Percentiles rank a stretch among this genome's conserved stretches.
Conservation (phyloP, 2,329 filamentous ascomycete species). For the Pyrenophora tritici-repentis region DNA sequence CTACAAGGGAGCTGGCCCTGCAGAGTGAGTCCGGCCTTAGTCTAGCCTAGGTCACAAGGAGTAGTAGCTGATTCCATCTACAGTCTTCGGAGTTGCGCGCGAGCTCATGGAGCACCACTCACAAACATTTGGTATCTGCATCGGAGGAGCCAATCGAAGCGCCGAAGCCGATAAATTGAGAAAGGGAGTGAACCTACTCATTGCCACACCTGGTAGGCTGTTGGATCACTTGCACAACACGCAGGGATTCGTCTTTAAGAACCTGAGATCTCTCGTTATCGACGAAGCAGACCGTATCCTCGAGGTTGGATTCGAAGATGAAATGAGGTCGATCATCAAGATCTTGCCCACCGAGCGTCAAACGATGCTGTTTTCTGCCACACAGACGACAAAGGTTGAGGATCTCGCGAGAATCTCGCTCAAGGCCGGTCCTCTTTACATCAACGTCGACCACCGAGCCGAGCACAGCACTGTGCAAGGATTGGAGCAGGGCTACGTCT, state of each 20-base stretch:
- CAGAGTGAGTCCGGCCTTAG: neutral
- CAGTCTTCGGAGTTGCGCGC: slow-evolving; percentile 83
- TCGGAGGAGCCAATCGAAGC: slow-evolving; percentile 87
- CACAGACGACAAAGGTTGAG: slow-evolving; percentile 97
- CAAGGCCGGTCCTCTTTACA: slow-evolving; percentile 87
- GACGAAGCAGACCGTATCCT: slow-evolving; percentile 97
- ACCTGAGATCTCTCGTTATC: slow-evolving; percentile 88
- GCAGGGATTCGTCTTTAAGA: slow-evolving; percentile 86
- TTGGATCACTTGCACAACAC: slow-evolving; percentile 96
- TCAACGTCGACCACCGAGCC: slow-evolving; percentile 92
- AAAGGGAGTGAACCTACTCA: slow-evolving; percentile 92
- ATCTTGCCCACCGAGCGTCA: slow-evolving; percentile 79
- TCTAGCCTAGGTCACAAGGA: no score
- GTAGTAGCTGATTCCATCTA: slow-evolving; percentile 90
- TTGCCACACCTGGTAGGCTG: slow-evolving; percentile 89
- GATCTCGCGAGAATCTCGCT: slow-evolving; percentile 94
- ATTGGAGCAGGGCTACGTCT: slow-evolving; percentile 92
- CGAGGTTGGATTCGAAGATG: slow-evolving; percentile 97
- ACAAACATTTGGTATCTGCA: slow-evolving; percentile 94
- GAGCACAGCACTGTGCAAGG: slow-evolving; percentile 91
- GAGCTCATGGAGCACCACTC: slow-evolving; percentile 93
- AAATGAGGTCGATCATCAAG: slow-evolving; percentile 96
- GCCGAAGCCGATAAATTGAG: slow-evolving; percentile 92
- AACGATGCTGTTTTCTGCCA: slow-evolving; percentile 98
- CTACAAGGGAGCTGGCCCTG: slow-evolving; percentile 10